Evolutionary conservation across 371 early-diverging fungal genomes (phyloP).

Genomic region (Mortierella sp.): DNA sequence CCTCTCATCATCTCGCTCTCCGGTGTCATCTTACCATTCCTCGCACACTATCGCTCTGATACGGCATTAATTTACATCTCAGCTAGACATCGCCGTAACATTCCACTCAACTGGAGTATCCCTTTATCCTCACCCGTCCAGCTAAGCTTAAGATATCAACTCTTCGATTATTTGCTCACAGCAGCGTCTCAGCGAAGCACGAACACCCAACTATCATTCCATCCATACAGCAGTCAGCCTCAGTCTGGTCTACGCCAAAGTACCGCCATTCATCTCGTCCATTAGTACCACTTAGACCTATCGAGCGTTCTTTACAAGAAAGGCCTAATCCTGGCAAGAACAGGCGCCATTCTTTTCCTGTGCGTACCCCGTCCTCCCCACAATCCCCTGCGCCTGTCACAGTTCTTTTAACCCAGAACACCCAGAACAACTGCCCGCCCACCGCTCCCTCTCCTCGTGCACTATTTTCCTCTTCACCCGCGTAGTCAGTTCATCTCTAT

Average conservation of each 20-base stretch:
- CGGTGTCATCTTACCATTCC: not conserved
- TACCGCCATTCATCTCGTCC: not conserved
- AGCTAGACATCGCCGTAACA: not conserved
- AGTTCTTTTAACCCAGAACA: not conserved
- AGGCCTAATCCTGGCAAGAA: conserved; percentile 7
- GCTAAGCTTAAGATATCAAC: no score
- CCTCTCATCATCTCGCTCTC: conserved; percentile 2
- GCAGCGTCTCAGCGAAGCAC: no score
- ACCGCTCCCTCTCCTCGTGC: no score
- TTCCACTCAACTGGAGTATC: no score
- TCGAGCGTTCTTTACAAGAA: not conserved
- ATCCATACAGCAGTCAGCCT: not conserved
- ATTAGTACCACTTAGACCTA: not conserved
- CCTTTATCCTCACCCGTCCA: no score
- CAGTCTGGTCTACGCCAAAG: no score
- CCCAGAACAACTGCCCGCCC: not conserved
- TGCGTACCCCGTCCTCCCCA: not conserved
- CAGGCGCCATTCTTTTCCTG: not conserved
- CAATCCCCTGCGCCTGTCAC: conserved; percentile 5
- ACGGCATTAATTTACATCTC: not conserved
- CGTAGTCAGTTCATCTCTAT: conserved; percentile 5
- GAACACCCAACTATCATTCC: not conserved
- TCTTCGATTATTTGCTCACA: no score
- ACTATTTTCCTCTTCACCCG: not conserved
- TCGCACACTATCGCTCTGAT: not conserved